phyloP scores from a whole-genome alignment of 192 early-diverging fungal species.

The Rhizoclosmatium globosum region DNA sequence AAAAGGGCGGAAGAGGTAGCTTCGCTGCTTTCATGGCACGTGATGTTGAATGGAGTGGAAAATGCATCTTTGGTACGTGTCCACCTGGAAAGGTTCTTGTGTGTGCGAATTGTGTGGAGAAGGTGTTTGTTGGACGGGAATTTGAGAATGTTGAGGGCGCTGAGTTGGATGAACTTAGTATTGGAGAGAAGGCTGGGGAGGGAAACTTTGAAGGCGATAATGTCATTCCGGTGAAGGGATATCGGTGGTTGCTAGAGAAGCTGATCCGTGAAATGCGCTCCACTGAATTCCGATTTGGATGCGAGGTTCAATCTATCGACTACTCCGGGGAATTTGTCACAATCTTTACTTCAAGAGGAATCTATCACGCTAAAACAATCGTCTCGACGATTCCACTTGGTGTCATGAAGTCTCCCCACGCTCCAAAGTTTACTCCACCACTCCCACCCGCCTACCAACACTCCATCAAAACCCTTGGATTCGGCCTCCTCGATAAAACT shows the following conservation, averaged over 20 bases:
- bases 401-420: background rate
- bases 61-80: background rate
- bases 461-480: background rate
- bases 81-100: background rate
- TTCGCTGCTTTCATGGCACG: background rate
- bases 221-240: conserved; percentile 6
- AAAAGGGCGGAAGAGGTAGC: background rate
- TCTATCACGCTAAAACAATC: background rate
- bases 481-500: conserved; percentile 6
- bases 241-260: background rate
- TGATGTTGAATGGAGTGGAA: conserved; percentile 4
- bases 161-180: background rate
- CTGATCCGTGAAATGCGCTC: background rate
- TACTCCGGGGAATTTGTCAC: background rate
- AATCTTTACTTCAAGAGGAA: background rate
- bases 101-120: background rate
- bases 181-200: conserved; percentile 1
- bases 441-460: background rate
- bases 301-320: background rate
- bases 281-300: background rate
- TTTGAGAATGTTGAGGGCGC: background rate
- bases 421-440: background rate
- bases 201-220: conserved; percentile 9
- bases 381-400: conserved; percentile 15
- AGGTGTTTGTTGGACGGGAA: background rate